Conservation (phyloP, 2,329 filamentous ascomycete genomes). For the Fusarium drepaniforme region DNA sequence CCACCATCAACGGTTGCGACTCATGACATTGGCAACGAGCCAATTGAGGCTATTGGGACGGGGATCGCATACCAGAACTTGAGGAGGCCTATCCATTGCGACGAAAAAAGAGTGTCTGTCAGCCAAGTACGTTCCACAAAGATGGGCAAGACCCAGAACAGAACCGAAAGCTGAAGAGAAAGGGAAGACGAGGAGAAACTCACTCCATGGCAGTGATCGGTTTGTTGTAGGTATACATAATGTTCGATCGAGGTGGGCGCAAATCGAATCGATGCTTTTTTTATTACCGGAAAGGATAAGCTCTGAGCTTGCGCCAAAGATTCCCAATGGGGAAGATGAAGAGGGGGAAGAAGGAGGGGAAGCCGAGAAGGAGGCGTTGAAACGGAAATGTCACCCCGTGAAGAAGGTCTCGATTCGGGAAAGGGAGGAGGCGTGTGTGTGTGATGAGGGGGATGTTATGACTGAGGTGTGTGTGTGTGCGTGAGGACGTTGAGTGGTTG, state of each 20-base stretch:
- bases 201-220: slow-evolving; percentile 55
- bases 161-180: slow-evolving; percentile 17
- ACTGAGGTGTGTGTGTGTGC: slow-evolving; percentile 6
- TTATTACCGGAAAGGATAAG: slow-evolving; percentile 33
- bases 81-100: slow-evolving; percentile 50
- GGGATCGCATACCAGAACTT: slow-evolving; percentile 47
- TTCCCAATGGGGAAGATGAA: slow-evolving; percentile 37
- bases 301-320: slow-evolving; percentile 31
- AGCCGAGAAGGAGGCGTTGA: slow-evolving; percentile 25
- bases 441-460: slow-evolving; percentile 1
- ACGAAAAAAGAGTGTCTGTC: slow-evolving; percentile 19
- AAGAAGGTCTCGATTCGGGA: slow-evolving; percentile 31
- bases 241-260: slow-evolving; percentile 22
- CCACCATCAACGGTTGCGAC: slow-evolving; percentile 15
- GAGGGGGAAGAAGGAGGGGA: slow-evolving; percentile 27
- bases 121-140: slow-evolving; percentile 12
- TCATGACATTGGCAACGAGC: slow-evolving; percentile 1
- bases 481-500: slow-evolving; percentile 4
- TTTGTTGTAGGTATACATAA: slow-evolving; percentile 53
- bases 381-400: slow-evolving; percentile 37
- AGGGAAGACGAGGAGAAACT: slow-evolving; percentile 30
- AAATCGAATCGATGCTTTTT: slow-evolving; percentile 33
- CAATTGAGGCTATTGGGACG: not conserved
- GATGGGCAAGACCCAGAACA: slow-evolving; percentile 1
- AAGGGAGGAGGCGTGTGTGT: slow-evolving; percentile 33